phyloP scores from a whole-genome alignment of 164 flowering plant species.

The Umbellularia californica region DNA sequence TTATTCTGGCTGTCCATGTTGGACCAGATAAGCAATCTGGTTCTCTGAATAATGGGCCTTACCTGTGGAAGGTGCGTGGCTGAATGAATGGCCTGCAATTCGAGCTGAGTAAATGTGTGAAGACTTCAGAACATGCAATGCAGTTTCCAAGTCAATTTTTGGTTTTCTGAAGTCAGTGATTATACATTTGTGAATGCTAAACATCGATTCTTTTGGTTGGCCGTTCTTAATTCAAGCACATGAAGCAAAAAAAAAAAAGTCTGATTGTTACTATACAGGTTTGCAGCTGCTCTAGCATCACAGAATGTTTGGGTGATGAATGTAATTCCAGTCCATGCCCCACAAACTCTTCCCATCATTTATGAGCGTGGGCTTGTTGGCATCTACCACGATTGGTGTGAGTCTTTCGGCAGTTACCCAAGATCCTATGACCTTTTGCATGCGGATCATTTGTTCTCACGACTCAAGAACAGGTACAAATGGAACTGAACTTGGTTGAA shows the following conservation, averaged over 20 bases:
- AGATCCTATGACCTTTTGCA: constrained; percentile 92
- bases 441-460: constrained; percentile 90
- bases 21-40: not conserved
- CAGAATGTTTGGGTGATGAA: constrained; percentile 94
- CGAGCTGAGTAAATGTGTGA: too few species aligned
- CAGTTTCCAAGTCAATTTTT: not conserved
- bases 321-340: constrained; percentile 82
- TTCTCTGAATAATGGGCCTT: not conserved
- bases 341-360: constrained; percentile 84
- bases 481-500: not conserved
- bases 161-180: not conserved
- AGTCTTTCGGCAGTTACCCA: constrained; percentile 86
- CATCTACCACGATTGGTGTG: constrained; percentile 96
- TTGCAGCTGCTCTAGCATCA: constrained; percentile 77
- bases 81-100: not conserved
- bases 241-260: not conserved
- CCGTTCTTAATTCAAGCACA: not conserved
- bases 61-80: not conserved
- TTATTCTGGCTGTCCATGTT: not conserved
- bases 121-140: not conserved
- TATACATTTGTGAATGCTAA: not conserved
- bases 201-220: not conserved
- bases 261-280: constrained; percentile 37
- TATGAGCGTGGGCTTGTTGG: constrained; percentile 90
- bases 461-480: constrained; percentile 75